Percentiles rank a stretch among this genome's conserved stretches.
Evolutionary conservation across 352 stramenopile genomes (phyloP).

Genomic region (Phytophthora cryptogea): DNA sequence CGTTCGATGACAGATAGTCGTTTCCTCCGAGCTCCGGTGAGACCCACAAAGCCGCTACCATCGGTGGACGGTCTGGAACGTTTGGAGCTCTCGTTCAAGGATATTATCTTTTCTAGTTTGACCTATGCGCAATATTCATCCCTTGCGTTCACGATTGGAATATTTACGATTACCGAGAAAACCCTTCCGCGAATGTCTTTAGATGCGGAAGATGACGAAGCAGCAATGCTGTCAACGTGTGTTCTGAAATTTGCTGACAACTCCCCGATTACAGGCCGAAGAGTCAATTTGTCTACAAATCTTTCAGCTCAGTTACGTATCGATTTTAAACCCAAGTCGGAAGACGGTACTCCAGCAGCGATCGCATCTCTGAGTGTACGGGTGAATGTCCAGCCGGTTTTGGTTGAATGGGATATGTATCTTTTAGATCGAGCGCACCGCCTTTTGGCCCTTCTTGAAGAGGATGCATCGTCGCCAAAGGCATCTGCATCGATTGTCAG

Average conservation of each 20-base stretch:
- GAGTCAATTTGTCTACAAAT: slow-evolving; percentile 70
- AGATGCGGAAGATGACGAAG: slow-evolving; percentile 63
- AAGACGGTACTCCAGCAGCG: slow-evolving; percentile 23
- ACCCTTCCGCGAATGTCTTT: slow-evolving; percentile 79
- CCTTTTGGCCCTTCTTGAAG: slow-evolving; percentile 75
- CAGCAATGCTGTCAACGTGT: slow-evolving; percentile 58
- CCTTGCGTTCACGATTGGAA: slow-evolving; percentile 60
- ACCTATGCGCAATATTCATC: slow-evolving; percentile 61
- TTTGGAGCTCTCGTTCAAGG: slow-evolving; percentile 68
- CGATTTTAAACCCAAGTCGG: slow-evolving; percentile 46
- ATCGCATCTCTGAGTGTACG: slow-evolving; percentile 59
- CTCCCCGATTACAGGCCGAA: slow-evolving; percentile 57
- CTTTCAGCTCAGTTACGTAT: slow-evolving; percentile 71
- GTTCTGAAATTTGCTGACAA: slow-evolving; percentile 67
- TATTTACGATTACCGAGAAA: slow-evolving; percentile 72
- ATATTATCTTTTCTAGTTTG: slow-evolving; percentile 70
- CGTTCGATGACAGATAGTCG: slow-evolving; percentile 27
- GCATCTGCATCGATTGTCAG: background rate
- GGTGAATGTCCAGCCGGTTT: slow-evolving; percentile 72
- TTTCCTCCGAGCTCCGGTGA: slow-evolving; percentile 28
- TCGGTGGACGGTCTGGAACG: slow-evolving; percentile 68
- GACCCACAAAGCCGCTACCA: slow-evolving; percentile 45
- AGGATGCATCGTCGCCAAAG: slow-evolving; percentile 31
- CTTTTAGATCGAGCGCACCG: slow-evolving; percentile 78
- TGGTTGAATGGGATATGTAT: slow-evolving; percentile 90